Evolutionary conservation across 495 filamentous ascomycete genomes (phyloP).

Genomic region (Friedmanniomyces simplex): DNA sequence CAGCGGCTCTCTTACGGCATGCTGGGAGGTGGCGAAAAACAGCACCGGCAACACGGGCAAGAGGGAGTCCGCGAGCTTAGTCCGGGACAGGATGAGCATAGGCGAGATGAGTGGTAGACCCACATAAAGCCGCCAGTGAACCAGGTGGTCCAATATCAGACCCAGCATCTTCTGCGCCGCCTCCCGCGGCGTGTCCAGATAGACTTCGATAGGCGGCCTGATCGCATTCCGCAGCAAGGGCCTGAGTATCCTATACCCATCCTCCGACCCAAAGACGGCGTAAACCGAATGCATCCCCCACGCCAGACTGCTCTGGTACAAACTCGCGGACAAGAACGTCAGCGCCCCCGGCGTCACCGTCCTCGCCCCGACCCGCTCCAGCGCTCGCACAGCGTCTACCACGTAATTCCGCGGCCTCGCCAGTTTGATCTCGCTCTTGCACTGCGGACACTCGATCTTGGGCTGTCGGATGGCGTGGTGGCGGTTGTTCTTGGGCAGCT

Average conservation of each 20-base stretch:
- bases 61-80: slow-evolving; percentile 46
- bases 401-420: slow-evolving; percentile 59
- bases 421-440: slow-evolving; percentile 69
- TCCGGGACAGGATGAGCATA: slow-evolving; percentile 49
- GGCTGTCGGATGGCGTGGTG: slow-evolving; percentile 21
- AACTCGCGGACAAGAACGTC: slow-evolving; percentile 14
- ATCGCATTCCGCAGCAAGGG: slow-evolving; percentile 15
- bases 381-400: slow-evolving; percentile 45
- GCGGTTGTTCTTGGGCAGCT: slow-evolving; percentile 46
- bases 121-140: slow-evolving; percentile 35
- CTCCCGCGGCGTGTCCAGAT: not conserved
- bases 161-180: not conserved
- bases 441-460: slow-evolving; percentile 74
- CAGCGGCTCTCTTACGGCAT: slow-evolving; percentile 28
- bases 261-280: slow-evolving; percentile 52
- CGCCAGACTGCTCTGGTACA: slow-evolving; percentile 42
- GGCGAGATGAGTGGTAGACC: slow-evolving; percentile 55
- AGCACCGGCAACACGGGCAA: slow-evolving; percentile 53
- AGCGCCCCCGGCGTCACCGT: slow-evolving; percentile 46
- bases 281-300: slow-evolving; percentile 52
- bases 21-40: slow-evolving; percentile 43
- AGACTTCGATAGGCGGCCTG: slow-evolving; percentile 10
- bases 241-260: slow-evolving; percentile 42
- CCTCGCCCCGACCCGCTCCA: slow-evolving; percentile 45
- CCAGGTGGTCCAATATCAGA: slow-evolving; percentile 1